Conservation (phyloP, 2,329 filamentous ascomycete genomes). For the Beauveria varroae region DNA sequence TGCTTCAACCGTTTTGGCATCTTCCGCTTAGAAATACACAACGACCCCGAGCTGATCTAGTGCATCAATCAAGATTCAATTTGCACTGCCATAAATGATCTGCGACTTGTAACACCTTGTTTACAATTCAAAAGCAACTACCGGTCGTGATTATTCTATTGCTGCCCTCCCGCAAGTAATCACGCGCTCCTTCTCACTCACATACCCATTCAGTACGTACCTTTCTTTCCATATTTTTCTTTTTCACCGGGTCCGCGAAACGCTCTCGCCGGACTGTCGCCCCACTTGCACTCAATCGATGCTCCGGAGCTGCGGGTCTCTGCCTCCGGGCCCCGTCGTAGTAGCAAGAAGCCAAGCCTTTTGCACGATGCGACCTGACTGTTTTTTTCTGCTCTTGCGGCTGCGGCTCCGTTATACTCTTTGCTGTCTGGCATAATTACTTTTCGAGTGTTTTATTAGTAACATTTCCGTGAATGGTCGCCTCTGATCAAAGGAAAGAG, state of each 20-base stretch:
- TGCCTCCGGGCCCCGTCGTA: neutral
- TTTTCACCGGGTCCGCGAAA: neutral
- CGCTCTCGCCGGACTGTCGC: slow-evolving; percentile 2
- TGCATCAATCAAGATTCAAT: neutral
- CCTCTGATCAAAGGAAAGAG: neutral
- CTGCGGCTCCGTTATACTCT: neutral
- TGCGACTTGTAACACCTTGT: neutral
- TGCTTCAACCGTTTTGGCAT: too few relatives aligned
- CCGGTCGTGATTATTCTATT: neutral
- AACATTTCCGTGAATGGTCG: neutral
- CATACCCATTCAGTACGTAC: neutral
- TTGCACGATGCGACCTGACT: neutral
- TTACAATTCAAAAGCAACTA: neutral
- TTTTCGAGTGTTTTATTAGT: neutral
- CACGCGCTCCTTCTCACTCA: neutral
- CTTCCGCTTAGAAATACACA: neutral
- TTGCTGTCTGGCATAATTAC: neutral
- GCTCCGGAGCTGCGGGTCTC: slow-evolving; percentile 8
- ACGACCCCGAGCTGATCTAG: neutral
- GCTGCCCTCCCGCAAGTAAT: neutral
- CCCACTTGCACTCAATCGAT: neutral
- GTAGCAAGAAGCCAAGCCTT: neutral
- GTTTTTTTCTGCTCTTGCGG: neutral
- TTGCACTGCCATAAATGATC: neutral
- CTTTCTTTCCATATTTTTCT: too few relatives aligned